Percentiles rank a stretch among this genome's conserved stretches.
Evolutionary conservation across 148 eudicot genomes (phyloP).

Genomic region (Euryodendron excelsum): DNA sequence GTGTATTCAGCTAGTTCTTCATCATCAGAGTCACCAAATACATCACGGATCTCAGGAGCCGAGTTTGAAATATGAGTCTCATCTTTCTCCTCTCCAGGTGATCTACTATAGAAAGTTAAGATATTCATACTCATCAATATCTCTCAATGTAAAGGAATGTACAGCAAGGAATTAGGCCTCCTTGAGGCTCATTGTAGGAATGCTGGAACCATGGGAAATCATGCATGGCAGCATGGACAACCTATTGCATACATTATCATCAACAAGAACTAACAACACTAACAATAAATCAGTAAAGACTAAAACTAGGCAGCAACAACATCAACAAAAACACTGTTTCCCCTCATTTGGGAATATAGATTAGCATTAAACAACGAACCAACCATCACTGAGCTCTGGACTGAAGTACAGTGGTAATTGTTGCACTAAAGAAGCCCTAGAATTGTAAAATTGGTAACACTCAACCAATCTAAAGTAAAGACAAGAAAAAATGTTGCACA

Average conservation of each 20-base stretch:
- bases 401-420: background rate
- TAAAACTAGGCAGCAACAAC: background rate
- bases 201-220: background rate
- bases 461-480: background rate
- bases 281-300: background rate
- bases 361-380: background rate
- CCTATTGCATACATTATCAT: background rate
- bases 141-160: background rate
- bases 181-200: background rate
- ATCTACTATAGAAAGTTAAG: conserved; percentile 36
- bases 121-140: conserved; percentile 7
- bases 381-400: background rate
- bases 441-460: background rate
- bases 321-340: background rate
- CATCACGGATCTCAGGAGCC: conserved; percentile 89
- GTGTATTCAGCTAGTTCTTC: conserved; percentile 76
- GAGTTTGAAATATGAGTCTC: conserved; percentile 53
- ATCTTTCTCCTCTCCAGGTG: conserved; percentile 77
- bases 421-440: background rate
- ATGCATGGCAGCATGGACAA: background rate
- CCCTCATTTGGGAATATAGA: background rate
- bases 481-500: background rate
- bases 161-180: background rate
- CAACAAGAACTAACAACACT: background rate
- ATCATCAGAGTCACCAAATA: conserved; percentile 99